These are phyloP conservation scores for Coccomyxa sp. DNA, from an alignment of 139 green algal species.

Conservation along the genomic window DNA sequence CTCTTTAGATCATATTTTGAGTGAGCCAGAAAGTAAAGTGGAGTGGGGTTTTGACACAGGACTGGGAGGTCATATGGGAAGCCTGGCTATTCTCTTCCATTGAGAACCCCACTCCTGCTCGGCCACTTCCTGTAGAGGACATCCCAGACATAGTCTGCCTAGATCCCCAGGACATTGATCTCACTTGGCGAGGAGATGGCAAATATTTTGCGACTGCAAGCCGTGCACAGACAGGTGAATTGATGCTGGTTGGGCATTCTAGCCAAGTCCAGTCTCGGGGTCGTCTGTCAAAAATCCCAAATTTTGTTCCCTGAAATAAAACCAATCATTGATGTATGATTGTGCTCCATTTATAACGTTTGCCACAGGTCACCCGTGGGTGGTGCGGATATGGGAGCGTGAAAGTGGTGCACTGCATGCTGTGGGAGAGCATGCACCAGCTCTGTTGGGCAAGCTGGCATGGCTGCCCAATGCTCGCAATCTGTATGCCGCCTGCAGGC, in stretches of 20 bases:
- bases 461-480: conserved; percentile 90
- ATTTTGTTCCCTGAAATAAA: neutral
- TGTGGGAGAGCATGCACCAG: conserved; percentile 31
- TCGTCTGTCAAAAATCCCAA: neutral
- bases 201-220: conserved; percentile 64
- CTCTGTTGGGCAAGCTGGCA: conserved; percentile 44
- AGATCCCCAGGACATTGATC: neutral
- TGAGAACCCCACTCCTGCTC: neutral
- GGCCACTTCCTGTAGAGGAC: neutral
- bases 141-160: neutral
- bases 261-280: neutral
- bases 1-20: too few species aligned
- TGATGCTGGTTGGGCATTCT: neutral
- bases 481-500: conserved; percentile 50
- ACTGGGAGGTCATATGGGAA: conserved; percentile 46
- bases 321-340: neutral
- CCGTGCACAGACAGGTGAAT: neutral
- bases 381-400: conserved; percentile 62
- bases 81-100: conserved; percentile 12
- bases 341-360: neutral
- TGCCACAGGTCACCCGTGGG: neutral
- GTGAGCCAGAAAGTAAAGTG: too few species aligned
- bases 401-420: conserved; percentile 59
- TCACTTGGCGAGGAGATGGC: conserved; percentile 81
- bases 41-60: conserved; percentile 1